Percentiles rank a stretch among this genome's conserved stretches.
These are phyloP conservation scores for Mycena sp. DNA, from an alignment of 1,284 basidiomycete species.

Conservation along the genomic window DNA sequence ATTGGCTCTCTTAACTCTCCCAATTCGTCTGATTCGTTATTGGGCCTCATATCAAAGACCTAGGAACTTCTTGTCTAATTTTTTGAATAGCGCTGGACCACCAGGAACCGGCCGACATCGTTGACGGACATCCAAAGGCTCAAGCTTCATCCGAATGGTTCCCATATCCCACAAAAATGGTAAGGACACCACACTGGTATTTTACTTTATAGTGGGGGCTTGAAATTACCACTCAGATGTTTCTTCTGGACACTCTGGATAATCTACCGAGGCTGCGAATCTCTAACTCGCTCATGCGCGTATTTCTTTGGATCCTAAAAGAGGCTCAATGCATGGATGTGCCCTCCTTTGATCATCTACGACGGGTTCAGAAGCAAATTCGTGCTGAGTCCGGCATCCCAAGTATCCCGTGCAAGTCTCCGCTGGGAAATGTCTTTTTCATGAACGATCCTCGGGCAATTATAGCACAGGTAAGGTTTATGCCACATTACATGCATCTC, in stretches of 20 bases:
- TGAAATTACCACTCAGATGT: constrained; percentile 4
- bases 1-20: too few relatives aligned
- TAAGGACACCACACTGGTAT: too few relatives aligned
- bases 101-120: too few relatives aligned
- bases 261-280: constrained; percentile 17
- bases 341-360: constrained; percentile 39
- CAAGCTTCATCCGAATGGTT: not conserved
- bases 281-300: constrained; percentile 34
- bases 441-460: constrained; percentile 29
- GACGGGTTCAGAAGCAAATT: constrained; percentile 36
- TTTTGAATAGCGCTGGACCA: too few relatives aligned
- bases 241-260: constrained; percentile 13
- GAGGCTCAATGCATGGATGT: constrained; percentile 38
- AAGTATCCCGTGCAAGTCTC: constrained; percentile 35
- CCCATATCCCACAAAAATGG: not conserved
- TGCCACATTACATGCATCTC: too few relatives aligned
- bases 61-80: too few relatives aligned
- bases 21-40: too few relatives aligned
- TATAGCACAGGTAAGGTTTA: constrained; percentile 26
- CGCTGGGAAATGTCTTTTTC: constrained; percentile 38
- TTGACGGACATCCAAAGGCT: too few relatives aligned
- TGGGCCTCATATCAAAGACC: too few relatives aligned
- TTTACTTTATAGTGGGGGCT: too few relatives aligned
- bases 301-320: constrained; percentile 42
- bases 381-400: constrained; percentile 29